Evolutionary conservation across 2,329 filamentous ascomycete genomes (phyloP), one percentile per base, ranked within the genome.

Genomic region (Arthrobotrys sinensis): DNA sequence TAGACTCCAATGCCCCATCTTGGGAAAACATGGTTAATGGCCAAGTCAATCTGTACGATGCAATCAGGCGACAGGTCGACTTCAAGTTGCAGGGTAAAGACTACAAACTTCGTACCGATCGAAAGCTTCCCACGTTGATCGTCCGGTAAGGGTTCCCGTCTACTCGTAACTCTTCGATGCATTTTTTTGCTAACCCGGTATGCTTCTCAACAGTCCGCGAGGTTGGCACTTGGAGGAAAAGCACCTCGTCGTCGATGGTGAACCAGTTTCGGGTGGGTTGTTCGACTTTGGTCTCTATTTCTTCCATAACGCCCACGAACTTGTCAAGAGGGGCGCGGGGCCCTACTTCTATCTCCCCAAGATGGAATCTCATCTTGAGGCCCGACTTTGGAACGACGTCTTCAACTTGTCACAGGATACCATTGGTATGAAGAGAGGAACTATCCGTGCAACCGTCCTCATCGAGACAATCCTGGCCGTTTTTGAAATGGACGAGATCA

Each of bases 401-500:
- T 98, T 98, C 90, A 97, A 97, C 88, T 88, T 97, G 34, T 91
- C 91, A 11, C 96, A 99, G 86, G 96, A 99, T 87, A 94, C 92
- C 86, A 90, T 97, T 83, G 92, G 93, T 82, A 92, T 99, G 86
- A 89, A 89, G 69, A 90, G 96, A 77, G 96, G 96, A 69, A 98
- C 94, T 68, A 97, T 98, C 85, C 92, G 96, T 82, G 96, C 90
- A 80, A 99, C 96, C 2, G 95, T 98, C 45, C 87, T 99, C 82
- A 98, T 99, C 83, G 96, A 99, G 89, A 98, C 96, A 71, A 98
- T 99, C 85, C 89, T 95, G 50, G 96, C 96, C 48, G 96, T 95
- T 14, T 99, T 99, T 83, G 96, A 99, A 88, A 99, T 99, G 96
- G 96, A 99, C 83, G 96, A 99, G 90, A 98, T 99, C 86, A 98